These are phyloP conservation scores for Prunus mira DNA, from an alignment of 306 rosid species.

Conservation along the genomic window DNA sequence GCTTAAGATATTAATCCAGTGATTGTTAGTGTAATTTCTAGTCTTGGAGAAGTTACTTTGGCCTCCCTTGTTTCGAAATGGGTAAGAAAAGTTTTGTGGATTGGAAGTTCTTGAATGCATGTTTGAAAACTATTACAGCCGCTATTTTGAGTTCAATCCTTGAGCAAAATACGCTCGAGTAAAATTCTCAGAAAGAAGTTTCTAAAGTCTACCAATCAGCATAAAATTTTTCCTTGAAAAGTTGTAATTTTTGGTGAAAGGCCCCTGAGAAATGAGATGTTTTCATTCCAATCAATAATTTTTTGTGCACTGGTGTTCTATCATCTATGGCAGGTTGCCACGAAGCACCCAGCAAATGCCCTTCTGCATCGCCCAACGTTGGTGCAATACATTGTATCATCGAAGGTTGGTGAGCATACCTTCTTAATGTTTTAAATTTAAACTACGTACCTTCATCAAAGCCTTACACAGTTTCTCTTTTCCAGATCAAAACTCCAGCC, in stretches of 20 bases:
- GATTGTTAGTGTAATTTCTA: background rate
- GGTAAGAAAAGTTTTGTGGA: background rate
- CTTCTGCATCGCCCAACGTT: slow-evolving; percentile 71
- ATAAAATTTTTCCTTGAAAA: too few species aligned
- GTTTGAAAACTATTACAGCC: background rate
- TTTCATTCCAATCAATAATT: background rate
- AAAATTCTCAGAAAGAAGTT: too few species aligned
- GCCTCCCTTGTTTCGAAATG: background rate
- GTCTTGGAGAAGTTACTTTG: background rate
- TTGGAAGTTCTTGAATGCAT: background rate
- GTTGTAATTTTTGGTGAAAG: too few species aligned
- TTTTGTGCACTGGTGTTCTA: background rate
- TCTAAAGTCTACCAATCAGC: too few species aligned
- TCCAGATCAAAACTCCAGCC: slow-evolving; percentile 77
- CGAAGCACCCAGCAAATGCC: slow-evolving; percentile 84
- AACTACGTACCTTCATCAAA: background rate
- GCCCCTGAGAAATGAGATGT: too few species aligned
- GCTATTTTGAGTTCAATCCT: background rate
- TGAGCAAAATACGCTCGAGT: background rate
- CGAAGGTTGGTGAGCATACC: slow-evolving; percentile 46
- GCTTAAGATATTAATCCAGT: background rate
- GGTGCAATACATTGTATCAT: slow-evolving; percentile 56
- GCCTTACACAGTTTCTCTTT: slow-evolving; percentile 16
- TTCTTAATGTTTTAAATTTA: background rate
- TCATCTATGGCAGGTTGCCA: slow-evolving; percentile 66